A percentile compares a stretch with the other conserved stretches of the same genome.
Conservation (phyloP, 2,329 filamentous ascomycete species). For the Alternaria viburni region DNA sequence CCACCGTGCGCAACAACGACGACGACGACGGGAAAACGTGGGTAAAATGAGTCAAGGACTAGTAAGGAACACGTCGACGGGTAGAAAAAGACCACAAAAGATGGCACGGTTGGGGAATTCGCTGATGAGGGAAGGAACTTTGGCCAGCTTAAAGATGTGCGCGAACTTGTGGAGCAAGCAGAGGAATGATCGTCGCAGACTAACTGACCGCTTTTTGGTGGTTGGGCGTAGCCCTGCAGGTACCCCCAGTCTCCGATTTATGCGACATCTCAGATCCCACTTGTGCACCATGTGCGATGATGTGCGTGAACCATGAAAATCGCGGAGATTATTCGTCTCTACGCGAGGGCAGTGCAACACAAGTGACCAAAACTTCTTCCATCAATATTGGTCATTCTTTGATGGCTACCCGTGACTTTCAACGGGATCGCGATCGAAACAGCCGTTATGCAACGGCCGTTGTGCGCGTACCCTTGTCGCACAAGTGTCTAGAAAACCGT, state of each 20-base stretch:
- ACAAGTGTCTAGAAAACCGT: slow-evolving; percentile 2
- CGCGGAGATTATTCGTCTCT: neutral
- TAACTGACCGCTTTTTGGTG: slow-evolving; percentile 32
- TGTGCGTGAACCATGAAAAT: slow-evolving; percentile 27
- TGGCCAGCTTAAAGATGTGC: slow-evolving; percentile 17
- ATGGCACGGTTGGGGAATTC: slow-evolving; percentile 26
- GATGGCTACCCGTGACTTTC: neutral
- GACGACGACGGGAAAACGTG: neutral
- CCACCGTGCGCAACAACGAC: neutral
- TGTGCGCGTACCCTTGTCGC: slow-evolving; percentile 6
- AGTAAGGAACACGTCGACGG: slow-evolving; percentile 3
- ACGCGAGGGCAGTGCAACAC: neutral
- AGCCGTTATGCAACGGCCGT: slow-evolving; percentile 3
- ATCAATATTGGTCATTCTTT: neutral
- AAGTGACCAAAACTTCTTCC: neutral
- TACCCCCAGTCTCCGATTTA: slow-evolving; percentile 11
- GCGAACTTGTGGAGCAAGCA: slow-evolving; percentile 36
- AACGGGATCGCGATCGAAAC: neutral
- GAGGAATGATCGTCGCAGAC: slow-evolving; percentile 19
- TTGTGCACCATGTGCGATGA: slow-evolving; percentile 21
- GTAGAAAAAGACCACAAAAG: neutral
- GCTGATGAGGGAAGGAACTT: slow-evolving; percentile 4
- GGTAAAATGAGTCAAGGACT: neutral
- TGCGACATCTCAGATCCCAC: slow-evolving; percentile 10
- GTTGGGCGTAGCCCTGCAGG: slow-evolving; percentile 29